Evolutionary conservation across 2,329 filamentous ascomycete species (phyloP).

Genomic region (Trichophyton equinum): DNA sequence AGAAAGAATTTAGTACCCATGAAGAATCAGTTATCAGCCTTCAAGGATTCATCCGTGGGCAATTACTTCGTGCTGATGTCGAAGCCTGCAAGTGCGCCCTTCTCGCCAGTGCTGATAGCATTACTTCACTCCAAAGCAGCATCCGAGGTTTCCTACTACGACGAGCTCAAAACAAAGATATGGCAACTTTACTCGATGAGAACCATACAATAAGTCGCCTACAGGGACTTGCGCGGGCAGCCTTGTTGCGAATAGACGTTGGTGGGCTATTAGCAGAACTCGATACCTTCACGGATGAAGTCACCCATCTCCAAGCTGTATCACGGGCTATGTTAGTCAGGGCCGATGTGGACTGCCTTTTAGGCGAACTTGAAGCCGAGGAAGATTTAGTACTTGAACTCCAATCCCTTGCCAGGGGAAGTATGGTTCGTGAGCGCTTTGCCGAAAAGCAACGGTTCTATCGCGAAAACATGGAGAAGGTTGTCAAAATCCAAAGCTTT

Average conservation of each 20-base stretch:
- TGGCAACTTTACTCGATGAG: conserved; percentile 22
- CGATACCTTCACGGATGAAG: conserved; percentile 52
- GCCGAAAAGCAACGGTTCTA: conserved; percentile 79
- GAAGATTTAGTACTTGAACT: conserved; percentile 65
- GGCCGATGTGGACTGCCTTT: conserved; percentile 56
- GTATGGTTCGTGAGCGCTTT: conserved; percentile 61
- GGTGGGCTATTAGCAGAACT: conserved; percentile 54
- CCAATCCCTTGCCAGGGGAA: conserved; percentile 62
- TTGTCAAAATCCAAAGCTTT: conserved; percentile 97
- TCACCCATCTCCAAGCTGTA: conserved; percentile 60
- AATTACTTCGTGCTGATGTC: conserved; percentile 22
- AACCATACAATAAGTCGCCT: conserved; percentile 23
- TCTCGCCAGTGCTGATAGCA: conserved; percentile 29
- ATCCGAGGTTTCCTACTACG: conserved; percentile 33
- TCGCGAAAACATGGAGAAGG: conserved; percentile 95
- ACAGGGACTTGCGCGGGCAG: conserved; percentile 31
- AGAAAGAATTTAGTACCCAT: conserved; percentile 21
- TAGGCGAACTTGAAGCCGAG: conserved; percentile 68
- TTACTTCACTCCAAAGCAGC: conserved; percentile 41
- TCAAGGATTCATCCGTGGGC: conserved; percentile 25
- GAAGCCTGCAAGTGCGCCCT: conserved; percentile 29
- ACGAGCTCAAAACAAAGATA: conserved; percentile 21
- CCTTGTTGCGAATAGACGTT: conserved; percentile 29
- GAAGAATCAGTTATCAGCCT: conserved; percentile 19
- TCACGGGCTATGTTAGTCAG: conserved; percentile 69